These are phyloP conservation scores for Corrigiola litoralis DNA, from an alignment of 179 eudicot genomes.

Conservation along the genomic window DNA sequence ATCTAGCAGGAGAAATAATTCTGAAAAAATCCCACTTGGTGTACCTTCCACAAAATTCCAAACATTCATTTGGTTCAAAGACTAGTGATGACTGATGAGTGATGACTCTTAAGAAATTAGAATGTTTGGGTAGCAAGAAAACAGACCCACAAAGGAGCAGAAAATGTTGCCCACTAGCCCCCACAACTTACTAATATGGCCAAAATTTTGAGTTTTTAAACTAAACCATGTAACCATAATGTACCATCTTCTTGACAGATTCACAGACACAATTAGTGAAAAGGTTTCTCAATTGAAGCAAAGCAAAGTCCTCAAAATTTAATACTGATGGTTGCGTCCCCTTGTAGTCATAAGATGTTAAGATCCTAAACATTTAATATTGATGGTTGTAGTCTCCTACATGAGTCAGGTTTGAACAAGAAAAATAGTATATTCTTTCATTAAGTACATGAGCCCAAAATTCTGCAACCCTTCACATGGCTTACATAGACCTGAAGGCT, in stretches of 20 bases:
- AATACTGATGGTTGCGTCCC: conserved; percentile 10
- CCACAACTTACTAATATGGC: conserved; percentile 14
- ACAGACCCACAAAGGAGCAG: conserved; percentile 16
- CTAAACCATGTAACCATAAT: conserved; percentile 12
- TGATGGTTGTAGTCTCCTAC: conserved; percentile 26
- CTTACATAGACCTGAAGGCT: conserved; percentile 23
- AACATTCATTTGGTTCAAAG: conserved; percentile 2
- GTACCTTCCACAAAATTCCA: conserved; percentile 21
- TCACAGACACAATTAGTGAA: background rate
- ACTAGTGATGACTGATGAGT: background rate
- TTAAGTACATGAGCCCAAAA: conserved; percentile 29
- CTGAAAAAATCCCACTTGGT: background rate
- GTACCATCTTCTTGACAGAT: conserved; percentile 12
- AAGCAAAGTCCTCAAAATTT: background rate
- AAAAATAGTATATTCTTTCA: conserved; percentile 23
- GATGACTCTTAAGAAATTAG: too few species aligned
- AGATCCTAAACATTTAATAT: conserved; percentile 16
- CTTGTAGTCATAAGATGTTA: conserved; percentile 22
- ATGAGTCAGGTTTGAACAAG: conserved; percentile 29
- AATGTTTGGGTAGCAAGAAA: conserved; percentile 18
- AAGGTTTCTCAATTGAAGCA: background rate
- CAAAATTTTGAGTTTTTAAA: conserved; percentile 15
- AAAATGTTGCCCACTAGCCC: conserved; percentile 22
- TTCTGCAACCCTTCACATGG: conserved; percentile 30
- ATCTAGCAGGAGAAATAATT: background rate